Evolutionary conservation across 129 eudicot species (phyloP).

Genomic region (Lonicera japonica): DNA sequence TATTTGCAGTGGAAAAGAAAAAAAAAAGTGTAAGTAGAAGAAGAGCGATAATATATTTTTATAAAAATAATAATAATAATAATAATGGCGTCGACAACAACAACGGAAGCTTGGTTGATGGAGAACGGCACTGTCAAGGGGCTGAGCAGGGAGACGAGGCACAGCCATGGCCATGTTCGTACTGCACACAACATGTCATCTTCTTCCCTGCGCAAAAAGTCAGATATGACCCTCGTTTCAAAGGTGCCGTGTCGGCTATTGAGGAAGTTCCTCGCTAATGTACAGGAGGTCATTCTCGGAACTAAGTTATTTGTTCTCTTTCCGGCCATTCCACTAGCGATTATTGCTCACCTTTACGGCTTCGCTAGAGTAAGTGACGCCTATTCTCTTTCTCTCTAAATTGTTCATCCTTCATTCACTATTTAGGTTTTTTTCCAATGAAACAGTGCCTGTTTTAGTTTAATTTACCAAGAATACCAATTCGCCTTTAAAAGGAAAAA

Average conservation of each 20-base stretch:
- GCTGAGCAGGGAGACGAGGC: conserved; percentile 43
- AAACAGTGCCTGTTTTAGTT: no score
- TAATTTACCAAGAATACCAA: no score
- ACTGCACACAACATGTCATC: conserved; percentile 88
- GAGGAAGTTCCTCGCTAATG: conserved; percentile 40
- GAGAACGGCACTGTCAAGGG: conserved; percentile 56
- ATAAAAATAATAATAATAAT: neutral
- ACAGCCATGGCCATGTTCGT: conserved; percentile 45
- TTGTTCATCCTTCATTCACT: no score
- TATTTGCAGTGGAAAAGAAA: no score
- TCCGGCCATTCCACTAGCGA: conserved; percentile 68
- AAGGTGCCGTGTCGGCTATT: conserved; percentile 30
- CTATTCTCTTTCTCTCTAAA: neutral
- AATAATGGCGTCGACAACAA: conserved; percentile 32
- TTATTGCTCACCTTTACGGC: conserved; percentile 34
- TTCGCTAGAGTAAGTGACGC: conserved; percentile 62
- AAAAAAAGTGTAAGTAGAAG: no score
- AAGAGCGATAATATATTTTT: no score
- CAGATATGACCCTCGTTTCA: conserved; percentile 49
- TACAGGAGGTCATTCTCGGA: conserved; percentile 85
- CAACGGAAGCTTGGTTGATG: neutral
- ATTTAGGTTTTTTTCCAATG: neutral
- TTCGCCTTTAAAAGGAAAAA: no score
- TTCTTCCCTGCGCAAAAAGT: conserved; percentile 68
- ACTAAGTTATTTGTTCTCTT: conserved; percentile 66